Percentiles rank a stretch among this genome's conserved stretches.
Evolutionary conservation across 129 eudicot genomes (phyloP).

Genomic region (Lactuca sativa): DNA sequence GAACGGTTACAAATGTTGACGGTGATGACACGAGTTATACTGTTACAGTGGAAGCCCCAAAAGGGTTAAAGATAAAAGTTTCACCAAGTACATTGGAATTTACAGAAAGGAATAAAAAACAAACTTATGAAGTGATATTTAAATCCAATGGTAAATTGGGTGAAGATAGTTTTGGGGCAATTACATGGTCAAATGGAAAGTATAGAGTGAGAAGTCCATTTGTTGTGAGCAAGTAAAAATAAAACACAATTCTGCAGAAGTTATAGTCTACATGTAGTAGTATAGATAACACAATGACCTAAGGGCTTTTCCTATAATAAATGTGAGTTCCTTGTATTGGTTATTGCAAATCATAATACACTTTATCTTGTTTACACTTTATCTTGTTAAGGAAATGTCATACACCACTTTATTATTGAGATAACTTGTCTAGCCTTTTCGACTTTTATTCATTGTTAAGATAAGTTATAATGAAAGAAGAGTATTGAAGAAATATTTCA

Average conservation of each 20-base stretch:
- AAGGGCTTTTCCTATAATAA: background rate
- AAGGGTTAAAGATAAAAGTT: conserved; percentile 52
- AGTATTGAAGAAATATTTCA: too few relatives aligned
- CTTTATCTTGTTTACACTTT: background rate
- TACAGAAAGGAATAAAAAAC: conserved; percentile 26
- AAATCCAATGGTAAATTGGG: conserved; percentile 15
- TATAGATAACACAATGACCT: background rate
- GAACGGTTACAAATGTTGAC: conserved; percentile 72
- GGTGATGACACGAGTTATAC: conserved; percentile 47
- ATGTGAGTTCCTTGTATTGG: conserved; percentile 5
- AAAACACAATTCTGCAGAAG: conserved; percentile 1
- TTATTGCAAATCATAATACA: background rate
- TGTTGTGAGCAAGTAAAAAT: conserved; percentile 41
- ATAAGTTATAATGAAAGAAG: too few relatives aligned
- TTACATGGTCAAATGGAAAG: conserved; percentile 71
- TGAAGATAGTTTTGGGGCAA: conserved; percentile 56
- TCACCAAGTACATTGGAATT: conserved; percentile 51
- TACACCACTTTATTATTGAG: background rate
- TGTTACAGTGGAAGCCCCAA: conserved; percentile 53
- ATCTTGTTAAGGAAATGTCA: background rate
- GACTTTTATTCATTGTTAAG: background rate
- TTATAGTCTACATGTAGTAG: conserved; percentile 6
- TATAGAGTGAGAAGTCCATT: conserved; percentile 67
- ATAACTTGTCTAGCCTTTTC: background rate
- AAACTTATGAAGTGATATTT: conserved; percentile 51